Evolutionary conservation across 805 yeast genomes (phyloP).

Genomic region (Clavispora asparagi): DNA sequence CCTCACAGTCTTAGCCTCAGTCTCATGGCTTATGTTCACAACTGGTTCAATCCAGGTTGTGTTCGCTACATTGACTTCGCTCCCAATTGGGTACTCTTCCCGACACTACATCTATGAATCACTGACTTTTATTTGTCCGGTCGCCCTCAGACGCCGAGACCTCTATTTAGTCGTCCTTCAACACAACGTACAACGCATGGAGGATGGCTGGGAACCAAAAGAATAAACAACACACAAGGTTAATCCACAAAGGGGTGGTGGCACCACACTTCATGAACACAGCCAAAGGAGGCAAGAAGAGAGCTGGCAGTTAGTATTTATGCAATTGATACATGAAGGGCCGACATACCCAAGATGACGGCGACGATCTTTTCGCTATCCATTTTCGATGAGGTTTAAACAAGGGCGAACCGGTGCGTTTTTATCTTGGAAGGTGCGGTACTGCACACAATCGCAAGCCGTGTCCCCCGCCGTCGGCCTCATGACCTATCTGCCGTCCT

Average conservation of each 20-base stretch:
- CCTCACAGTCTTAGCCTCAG: too few species aligned
- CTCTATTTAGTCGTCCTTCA: slow-evolving; percentile 16
- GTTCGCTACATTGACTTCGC: too few species aligned
- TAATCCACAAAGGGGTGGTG: slow-evolving; percentile 59
- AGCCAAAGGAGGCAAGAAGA: slow-evolving; percentile 71
- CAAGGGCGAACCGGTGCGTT: not conserved
- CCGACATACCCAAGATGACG: slow-evolving; percentile 27
- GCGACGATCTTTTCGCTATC: slow-evolving; percentile 39
- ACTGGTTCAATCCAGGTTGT: too few species aligned
- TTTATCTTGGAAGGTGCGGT: not conserved
- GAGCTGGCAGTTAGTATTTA: slow-evolving; percentile 34
- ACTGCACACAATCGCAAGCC: not conserved
- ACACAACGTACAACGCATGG: slow-evolving; percentile 65
- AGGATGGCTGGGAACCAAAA: slow-evolving; percentile 77
- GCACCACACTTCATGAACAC: slow-evolving; percentile 67
- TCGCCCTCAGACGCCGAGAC: too few species aligned
- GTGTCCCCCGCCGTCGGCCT: not conserved
- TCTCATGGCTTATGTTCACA: too few species aligned
- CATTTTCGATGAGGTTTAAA: slow-evolving; percentile 16
- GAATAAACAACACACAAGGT: slow-evolving; percentile 56
- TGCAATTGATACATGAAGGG: not conserved
- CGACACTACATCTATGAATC: not conserved
- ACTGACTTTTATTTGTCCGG: not conserved
- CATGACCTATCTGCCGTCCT: not conserved
- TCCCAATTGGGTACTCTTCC: too few species aligned